A percentile compares a stretch with the other conserved stretches of the same genome.
phyloP scores from a whole-genome alignment of 2,329 filamentous ascomycete species.

The Penicillium paneum region DNA sequence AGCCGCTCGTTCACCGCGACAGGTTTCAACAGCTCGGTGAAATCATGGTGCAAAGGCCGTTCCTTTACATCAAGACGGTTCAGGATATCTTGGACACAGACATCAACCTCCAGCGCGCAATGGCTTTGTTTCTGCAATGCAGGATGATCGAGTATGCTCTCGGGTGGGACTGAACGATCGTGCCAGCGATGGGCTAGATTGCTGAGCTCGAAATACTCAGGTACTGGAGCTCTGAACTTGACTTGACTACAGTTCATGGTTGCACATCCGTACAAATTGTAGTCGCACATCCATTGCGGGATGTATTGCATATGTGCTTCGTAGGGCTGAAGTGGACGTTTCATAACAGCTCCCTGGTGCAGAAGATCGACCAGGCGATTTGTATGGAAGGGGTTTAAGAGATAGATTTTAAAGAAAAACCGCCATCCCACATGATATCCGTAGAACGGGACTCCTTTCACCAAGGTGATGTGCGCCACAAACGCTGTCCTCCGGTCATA shows the following conservation, averaged over 20 bases:
- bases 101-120: conserved; percentile 84
- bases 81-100: conserved; percentile 81
- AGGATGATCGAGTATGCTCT: conserved; percentile 60
- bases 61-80: conserved; percentile 75
- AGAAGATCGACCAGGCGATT: conserved; percentile 83
- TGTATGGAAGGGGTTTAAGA: conserved; percentile 83
- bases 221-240: conserved; percentile 72
- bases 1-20: conserved; percentile 69
- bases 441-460: conserved; percentile 94
- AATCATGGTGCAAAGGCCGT: conserved; percentile 81
- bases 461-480: conserved; percentile 84
- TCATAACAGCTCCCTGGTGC: conserved; percentile 83
- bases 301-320: conserved; percentile 92
- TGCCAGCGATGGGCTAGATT: conserved; percentile 72
- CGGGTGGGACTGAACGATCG: conserved; percentile 62
- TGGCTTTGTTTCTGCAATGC: conserved; percentile 75
- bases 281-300: conserved; percentile 97
- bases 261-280: conserved; percentile 91
- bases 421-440: conserved; percentile 91
- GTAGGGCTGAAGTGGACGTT: conserved; percentile 80
- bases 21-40: conserved; percentile 68
- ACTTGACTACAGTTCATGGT: conserved; percentile 73
- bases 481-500: conserved; percentile 67
- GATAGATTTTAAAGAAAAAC: conserved; percentile 90
- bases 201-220: conserved; percentile 62